Conservation (phyloP, 2,329 filamentous ascomycete genomes). For the Lachnellula subtilissima region DNA sequence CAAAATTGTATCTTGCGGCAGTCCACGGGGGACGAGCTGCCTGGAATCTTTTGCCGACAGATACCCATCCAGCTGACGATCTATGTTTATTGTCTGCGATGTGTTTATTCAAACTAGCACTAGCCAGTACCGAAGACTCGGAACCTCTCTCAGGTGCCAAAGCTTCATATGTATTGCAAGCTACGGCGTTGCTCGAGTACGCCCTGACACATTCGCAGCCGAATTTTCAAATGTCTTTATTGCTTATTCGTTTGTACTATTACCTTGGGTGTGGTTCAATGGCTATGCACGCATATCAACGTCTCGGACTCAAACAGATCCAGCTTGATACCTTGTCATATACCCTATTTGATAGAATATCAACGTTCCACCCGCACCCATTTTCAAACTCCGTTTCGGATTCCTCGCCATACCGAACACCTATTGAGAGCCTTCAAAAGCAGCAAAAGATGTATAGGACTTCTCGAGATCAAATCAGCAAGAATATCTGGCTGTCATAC, state of each 20-base stretch:
- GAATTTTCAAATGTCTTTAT: constrained; percentile 36
- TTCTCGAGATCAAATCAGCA: constrained; percentile 23
- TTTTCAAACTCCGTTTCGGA: constrained; percentile 20
- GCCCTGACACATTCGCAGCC: constrained; percentile 32
- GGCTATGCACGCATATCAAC: constrained; percentile 34
- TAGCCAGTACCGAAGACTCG: constrained; percentile 2
- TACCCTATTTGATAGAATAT: constrained; percentile 35
- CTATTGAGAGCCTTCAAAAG: constrained; percentile 23
- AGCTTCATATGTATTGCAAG: constrained; percentile 27
- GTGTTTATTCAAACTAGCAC: constrained; percentile 29
- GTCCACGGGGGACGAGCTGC: constrained; percentile 23
- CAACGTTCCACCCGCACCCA: constrained; percentile 34
- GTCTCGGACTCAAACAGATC: constrained; percentile 36
- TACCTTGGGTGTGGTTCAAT: constrained; percentile 34
- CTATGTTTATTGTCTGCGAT: constrained; percentile 28
- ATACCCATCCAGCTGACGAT: constrained; percentile 33
- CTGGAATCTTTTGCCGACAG: constrained; percentile 28
- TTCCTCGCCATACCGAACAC: constrained; percentile 13
- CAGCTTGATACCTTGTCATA: constrained; percentile 38
- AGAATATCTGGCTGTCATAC: constrained; percentile 29
- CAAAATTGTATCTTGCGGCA: constrained; percentile 22
- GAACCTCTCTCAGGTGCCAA: constrained; percentile 12
- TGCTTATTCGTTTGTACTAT: constrained; percentile 35
- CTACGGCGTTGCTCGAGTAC: constrained; percentile 30
- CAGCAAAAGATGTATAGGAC: constrained; percentile 27